Evolutionary conservation across 805 yeast genomes (phyloP).

Genomic region (Candida jianshihensis): DNA sequence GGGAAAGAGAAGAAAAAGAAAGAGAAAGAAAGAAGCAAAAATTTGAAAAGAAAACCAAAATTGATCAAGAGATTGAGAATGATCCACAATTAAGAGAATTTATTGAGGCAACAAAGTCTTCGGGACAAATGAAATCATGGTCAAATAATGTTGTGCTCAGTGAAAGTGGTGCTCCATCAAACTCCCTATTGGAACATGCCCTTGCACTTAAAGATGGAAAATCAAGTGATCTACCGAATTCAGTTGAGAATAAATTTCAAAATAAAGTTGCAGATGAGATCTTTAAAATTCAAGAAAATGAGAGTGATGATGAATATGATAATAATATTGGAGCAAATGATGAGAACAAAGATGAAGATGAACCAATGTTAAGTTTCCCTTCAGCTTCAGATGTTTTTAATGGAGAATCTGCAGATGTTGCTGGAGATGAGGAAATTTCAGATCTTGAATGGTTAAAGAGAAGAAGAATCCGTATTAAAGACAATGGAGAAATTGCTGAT

Average conservation of each 20-base stretch:
- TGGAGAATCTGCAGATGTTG: constrained; percentile 9
- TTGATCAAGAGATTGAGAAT: constrained; percentile 55
- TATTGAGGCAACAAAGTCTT: constrained; percentile 76
- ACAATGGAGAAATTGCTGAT: constrained; percentile 26
- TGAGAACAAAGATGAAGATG: constrained; percentile 33
- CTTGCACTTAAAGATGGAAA: constrained; percentile 27
- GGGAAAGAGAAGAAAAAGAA: constrained; percentile 32
- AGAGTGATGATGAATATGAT: constrained; percentile 39
- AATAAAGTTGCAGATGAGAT: constrained; percentile 20
- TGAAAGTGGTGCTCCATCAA: constrained; percentile 27
- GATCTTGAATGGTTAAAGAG: constrained; percentile 85
- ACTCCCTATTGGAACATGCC: constrained; percentile 34
- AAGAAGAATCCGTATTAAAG: constrained; percentile 66
- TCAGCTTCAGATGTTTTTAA: constrained; percentile 14
- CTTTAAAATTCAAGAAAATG: constrained; percentile 26
- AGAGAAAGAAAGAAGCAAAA: constrained; percentile 27
- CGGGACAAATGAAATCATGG: constrained; percentile 68
- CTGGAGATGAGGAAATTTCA: constrained; percentile 43
- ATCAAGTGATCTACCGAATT: constrained; percentile 7
- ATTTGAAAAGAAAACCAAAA: constrained; percentile 21
- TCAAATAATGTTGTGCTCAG: constrained; percentile 38
- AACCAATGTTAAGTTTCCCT: constrained; percentile 41
- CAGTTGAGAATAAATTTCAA: constrained; percentile 10
- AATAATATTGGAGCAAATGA: constrained; percentile 22
- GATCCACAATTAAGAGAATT: constrained; percentile 73